Percentiles rank a stretch among this genome's conserved stretches.
Evolutionary conservation across 2,329 filamentous ascomycete genomes (phyloP).

Genomic region (Aspergillus brasiliensis): DNA sequence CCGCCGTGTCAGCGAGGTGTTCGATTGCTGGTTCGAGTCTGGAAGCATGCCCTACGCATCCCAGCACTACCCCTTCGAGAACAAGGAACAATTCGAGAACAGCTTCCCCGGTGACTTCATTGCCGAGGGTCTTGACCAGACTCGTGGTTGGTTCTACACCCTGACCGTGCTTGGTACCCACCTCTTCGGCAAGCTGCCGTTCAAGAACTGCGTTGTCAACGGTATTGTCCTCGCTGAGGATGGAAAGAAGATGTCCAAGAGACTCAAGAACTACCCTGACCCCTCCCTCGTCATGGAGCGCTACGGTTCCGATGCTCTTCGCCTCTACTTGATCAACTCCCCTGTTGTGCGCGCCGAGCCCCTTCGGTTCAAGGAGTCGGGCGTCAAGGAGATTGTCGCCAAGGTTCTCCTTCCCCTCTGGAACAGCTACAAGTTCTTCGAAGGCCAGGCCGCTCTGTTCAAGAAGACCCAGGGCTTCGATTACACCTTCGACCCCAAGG

Average conservation of each 20-base stretch:
- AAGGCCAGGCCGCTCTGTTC: slow-evolving; percentile 78
- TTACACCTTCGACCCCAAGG: slow-evolving; percentile 75
- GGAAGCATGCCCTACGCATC: slow-evolving; percentile 94
- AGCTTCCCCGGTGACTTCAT: slow-evolving; percentile 93
- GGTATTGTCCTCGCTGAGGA: slow-evolving; percentile 92
- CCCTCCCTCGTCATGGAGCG: slow-evolving; percentile 79
- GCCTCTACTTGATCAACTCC: slow-evolving; percentile 95
- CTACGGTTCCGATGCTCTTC: slow-evolving; percentile 88
- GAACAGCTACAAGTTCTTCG: slow-evolving; percentile 98
- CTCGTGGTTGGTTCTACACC: slow-evolving; percentile 96
- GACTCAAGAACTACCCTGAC: slow-evolving; percentile 94
- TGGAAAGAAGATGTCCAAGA: slow-evolving; percentile 98
- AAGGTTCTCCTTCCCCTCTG: slow-evolving; percentile 88
- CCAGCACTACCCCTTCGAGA: slow-evolving; percentile 90
- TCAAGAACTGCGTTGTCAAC: slow-evolving; percentile 96
- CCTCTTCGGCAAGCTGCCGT: slow-evolving; percentile 80
- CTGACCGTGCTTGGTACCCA: slow-evolving; percentile 85
- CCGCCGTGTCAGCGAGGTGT: slow-evolving; percentile 81
- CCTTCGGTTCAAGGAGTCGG: slow-evolving; percentile 84
- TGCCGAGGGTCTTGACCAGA: slow-evolving; percentile 90
- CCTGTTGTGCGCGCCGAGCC: slow-evolving; percentile 91
- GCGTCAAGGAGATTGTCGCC: slow-evolving; percentile 92
- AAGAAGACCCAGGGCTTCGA: slow-evolving; percentile 82
- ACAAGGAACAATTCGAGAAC: slow-evolving; percentile 75
- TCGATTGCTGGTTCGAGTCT: slow-evolving; percentile 97